These are phyloP conservation scores for Pterulicium gracile DNA, from an alignment of 1,284 basidiomycete genomes.

Conservation along the genomic window DNA sequence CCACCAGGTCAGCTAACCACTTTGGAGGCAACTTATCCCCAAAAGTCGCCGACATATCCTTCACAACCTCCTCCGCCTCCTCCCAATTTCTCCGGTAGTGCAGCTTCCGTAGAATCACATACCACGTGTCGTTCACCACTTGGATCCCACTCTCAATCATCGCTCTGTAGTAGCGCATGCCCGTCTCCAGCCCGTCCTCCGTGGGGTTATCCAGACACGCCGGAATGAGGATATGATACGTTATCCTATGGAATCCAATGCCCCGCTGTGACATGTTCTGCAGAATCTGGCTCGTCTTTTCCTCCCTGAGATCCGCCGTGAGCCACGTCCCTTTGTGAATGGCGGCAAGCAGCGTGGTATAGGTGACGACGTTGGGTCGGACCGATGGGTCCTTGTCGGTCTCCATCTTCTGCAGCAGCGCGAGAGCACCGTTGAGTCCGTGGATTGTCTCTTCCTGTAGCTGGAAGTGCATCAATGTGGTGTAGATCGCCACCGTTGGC, in stretches of 20 bases:
- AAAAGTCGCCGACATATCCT: slow-evolving; percentile 40
- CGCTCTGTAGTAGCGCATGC: slow-evolving; percentile 50
- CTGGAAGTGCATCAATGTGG: slow-evolving; percentile 64
- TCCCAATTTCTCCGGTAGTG: slow-evolving; percentile 41
- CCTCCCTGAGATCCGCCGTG: slow-evolving; percentile 26
- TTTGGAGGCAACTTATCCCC: slow-evolving; percentile 23
- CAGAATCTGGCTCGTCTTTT: slow-evolving; percentile 40
- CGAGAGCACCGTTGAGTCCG: slow-evolving; percentile 51
- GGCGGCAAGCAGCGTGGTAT: slow-evolving; percentile 55
- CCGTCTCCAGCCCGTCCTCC: slow-evolving; percentile 38
- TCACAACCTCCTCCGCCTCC: slow-evolving; percentile 46
- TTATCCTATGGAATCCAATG: slow-evolving; percentile 43
- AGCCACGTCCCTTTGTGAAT: slow-evolving; percentile 44
- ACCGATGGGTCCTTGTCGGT: slow-evolving; percentile 30
- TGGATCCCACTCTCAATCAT: slow-evolving; percentile 44
- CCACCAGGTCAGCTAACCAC: slow-evolving; percentile 26
- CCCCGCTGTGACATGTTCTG: slow-evolving; percentile 46
- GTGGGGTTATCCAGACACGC: slow-evolving; percentile 43
- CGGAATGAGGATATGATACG: slow-evolving; percentile 69
- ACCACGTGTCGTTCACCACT: slow-evolving; percentile 61
- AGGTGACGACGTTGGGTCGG: slow-evolving; percentile 63
- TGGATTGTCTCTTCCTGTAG: slow-evolving; percentile 41
- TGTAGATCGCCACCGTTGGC: slow-evolving; percentile 65
- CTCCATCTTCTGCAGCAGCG: slow-evolving; percentile 65
- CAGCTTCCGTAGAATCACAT: slow-evolving; percentile 58